Evolutionary conservation across 768 basidiomycete species (phyloP).

Genomic region (Podaxis sp.): DNA sequence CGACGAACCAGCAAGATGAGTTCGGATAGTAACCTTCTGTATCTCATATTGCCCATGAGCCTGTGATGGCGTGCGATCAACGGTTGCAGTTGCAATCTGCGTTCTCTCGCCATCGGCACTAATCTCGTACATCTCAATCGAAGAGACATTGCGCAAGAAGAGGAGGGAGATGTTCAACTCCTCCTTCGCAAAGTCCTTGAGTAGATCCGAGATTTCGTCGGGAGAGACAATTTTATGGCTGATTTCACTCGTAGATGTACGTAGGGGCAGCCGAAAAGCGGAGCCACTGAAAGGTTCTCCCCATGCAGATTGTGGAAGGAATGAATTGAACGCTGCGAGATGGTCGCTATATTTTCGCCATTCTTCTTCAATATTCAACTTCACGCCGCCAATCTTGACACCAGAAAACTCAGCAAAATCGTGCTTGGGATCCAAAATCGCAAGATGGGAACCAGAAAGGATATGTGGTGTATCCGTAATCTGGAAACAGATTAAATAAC

Average conservation of each 20-base stretch:
- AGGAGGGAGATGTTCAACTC: slow-evolving; percentile 40
- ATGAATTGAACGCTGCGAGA: slow-evolving; percentile 28
- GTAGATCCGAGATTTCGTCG: slow-evolving; percentile 34
- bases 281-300: slow-evolving; percentile 33
- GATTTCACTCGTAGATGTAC: slow-evolving; percentile 30
- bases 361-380: slow-evolving; percentile 25
- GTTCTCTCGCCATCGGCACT: slow-evolving; percentile 20
- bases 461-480: slow-evolving; percentile 50
- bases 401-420: slow-evolving; percentile 29
- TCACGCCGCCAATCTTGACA: slow-evolving; percentile 28
- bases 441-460: slow-evolving; percentile 37
- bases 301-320: slow-evolving; percentile 19
- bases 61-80: slow-evolving; percentile 9
- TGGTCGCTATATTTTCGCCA: slow-evolving; percentile 26
- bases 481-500: slow-evolving; percentile 21
- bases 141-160: slow-evolving; percentile 38
- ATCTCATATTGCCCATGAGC: not conserved
- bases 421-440: slow-evolving; percentile 42
- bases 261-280: slow-evolving; percentile 46
- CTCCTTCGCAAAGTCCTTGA: slow-evolving; percentile 37
- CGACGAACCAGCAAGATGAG: slow-evolving; percentile 1
- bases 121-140: slow-evolving; percentile 41
- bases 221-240: slow-evolving; percentile 30
- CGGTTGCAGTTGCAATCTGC: slow-evolving; percentile 19
- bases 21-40: slow-evolving; percentile 19